These are phyloP conservation scores for Paraglomus brasilianum DNA, from an alignment of 192 early-diverging fungal genomes.

Conservation along the genomic window DNA sequence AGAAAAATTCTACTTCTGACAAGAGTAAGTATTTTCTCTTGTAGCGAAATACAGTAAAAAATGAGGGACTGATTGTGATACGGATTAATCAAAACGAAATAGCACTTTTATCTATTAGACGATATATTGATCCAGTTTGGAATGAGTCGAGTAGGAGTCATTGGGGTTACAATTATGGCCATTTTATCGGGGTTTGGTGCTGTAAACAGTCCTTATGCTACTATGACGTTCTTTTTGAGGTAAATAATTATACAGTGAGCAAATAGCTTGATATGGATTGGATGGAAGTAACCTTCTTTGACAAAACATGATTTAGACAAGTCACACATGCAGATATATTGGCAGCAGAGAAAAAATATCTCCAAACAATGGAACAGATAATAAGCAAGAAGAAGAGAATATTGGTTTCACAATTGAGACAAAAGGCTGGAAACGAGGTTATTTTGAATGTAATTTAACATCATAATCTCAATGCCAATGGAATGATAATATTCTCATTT, in stretches of 20 bases:
- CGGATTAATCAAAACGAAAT: background rate
- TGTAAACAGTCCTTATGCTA: conserved; percentile 87
- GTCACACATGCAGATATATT: conserved; percentile 50
- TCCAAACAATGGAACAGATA: conserved; percentile 65
- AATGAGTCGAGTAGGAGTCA: conserved; percentile 80
- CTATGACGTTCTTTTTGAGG: conserved; percentile 79
- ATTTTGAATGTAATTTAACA: background rate
- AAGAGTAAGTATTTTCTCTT: conserved; percentile 21
- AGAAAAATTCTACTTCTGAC: conserved; percentile 36
- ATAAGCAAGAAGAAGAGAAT: conserved; percentile 66
- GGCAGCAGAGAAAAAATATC: conserved; percentile 65
- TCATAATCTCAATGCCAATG: too few species aligned
- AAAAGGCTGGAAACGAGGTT: conserved; percentile 18
- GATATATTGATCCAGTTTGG: conserved; percentile 60
- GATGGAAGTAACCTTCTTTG: background rate
- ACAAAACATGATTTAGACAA: conserved; percentile 33
- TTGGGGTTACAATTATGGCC: conserved; percentile 94
- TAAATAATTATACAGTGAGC: conserved; percentile 40
- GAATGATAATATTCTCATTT: background rate
- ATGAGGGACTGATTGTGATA: background rate
- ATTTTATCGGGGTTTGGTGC: conserved; percentile 92
- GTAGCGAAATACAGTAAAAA: conserved; percentile 22
- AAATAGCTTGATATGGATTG: background rate
- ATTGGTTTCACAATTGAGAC: conserved; percentile 34
- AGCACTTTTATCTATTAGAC: conserved; percentile 16